These are phyloP conservation scores for Tylopilus sp. DNA, from an alignment of 768 basidiomycete species.

Conservation along the genomic window DNA sequence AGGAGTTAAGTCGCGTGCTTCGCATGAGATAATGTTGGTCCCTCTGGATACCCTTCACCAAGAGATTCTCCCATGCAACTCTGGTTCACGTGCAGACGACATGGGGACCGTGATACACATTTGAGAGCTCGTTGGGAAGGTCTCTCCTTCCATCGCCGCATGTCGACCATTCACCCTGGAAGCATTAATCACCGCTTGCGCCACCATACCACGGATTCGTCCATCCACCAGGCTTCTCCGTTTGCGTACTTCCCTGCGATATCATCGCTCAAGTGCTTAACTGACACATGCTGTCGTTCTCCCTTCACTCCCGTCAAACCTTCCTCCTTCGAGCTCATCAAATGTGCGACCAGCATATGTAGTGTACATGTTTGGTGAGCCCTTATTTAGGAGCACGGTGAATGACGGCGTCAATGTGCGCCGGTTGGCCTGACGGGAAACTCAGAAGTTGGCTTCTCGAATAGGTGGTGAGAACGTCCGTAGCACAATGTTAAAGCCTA, in stretches of 20 bases:
- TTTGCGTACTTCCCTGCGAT: constrained; percentile 23
- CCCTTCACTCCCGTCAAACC: constrained; percentile 17
- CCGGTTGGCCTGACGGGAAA: neutral
- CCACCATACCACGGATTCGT: constrained; percentile 24
- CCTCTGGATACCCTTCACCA: constrained; percentile 1
- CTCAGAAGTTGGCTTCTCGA: constrained; percentile 4
- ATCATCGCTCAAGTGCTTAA: constrained; percentile 22
- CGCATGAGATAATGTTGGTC: constrained; percentile 13
- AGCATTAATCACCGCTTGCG: constrained; percentile 30
- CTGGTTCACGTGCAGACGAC: constrained; percentile 10
- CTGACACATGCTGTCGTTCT: constrained; percentile 12
- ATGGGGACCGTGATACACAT: constrained; percentile 3
- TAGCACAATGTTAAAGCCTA: constrained; percentile 15
- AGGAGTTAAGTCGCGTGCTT: constrained; percentile 18
- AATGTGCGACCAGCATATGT: neutral
- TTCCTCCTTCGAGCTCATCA: constrained; percentile 2
- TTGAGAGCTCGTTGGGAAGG: constrained; percentile 12
- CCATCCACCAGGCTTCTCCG: constrained; percentile 20
- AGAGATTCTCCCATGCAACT: constrained; percentile 29
- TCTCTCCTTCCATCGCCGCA: constrained; percentile 22
- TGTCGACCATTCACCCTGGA: constrained; percentile 24
- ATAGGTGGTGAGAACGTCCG: constrained; percentile 20
- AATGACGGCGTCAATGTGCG: neutral
- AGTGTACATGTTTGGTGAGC: too few species aligned
- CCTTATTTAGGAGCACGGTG: too few species aligned